Base-by-base conservation (phyloP, 768 basidiomycete genomes). In the Leucocoprinus leucothites region DNA sequence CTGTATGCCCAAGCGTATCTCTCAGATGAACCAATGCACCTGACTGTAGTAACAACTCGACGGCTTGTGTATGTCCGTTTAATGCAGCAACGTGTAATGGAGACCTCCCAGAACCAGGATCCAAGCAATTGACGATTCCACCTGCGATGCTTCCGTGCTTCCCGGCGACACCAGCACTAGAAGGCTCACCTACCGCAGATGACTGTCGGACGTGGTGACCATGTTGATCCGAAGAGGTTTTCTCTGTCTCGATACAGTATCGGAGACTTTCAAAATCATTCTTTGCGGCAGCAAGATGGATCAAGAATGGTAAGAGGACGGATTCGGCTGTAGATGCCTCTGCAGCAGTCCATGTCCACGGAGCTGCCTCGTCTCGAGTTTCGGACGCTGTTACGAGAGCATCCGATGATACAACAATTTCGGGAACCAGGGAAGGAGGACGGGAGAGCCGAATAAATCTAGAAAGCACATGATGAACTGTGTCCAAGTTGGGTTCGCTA, bases 11-110 rank as follows among this genome's bases (percentile, higher is more conserved):
- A 43, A 94, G 74, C 1, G 69, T 65, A 66, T 95, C 93, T 53
- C 93, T 78, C 8, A 89, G 72, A 67, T 95, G 92, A 19, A 94
- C 92, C 13, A 91, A 72, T 1, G 91, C 90, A 3, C 92, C 92
- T 0, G 82, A 82, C 57, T 81, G 74, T 18, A 94, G 76, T 35
- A 94, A 70, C 28, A 80, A 63, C 35, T 71, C 65, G 8, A 76
- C 76, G 43, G 73, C 71, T 21, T 68, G 69, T 7, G 61, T 57
- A 57, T 80, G 78, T 1, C 91, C 89, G 51, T 86, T 84, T 31
- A 94, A 65, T 25, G 89, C 83, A 1, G 92, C 91, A 14, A 85
- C 81, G 59, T 95, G 92, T 42, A 95, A 69, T 9, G 92, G 87
- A 9, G 89, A 84, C 48, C 86, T 78, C 5, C 87, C 87, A 18